These are phyloP conservation scores for Aureobasidium vineae DNA, from an alignment of 2,329 filamentous ascomycete genomes.

Conservation along the genomic window DNA sequence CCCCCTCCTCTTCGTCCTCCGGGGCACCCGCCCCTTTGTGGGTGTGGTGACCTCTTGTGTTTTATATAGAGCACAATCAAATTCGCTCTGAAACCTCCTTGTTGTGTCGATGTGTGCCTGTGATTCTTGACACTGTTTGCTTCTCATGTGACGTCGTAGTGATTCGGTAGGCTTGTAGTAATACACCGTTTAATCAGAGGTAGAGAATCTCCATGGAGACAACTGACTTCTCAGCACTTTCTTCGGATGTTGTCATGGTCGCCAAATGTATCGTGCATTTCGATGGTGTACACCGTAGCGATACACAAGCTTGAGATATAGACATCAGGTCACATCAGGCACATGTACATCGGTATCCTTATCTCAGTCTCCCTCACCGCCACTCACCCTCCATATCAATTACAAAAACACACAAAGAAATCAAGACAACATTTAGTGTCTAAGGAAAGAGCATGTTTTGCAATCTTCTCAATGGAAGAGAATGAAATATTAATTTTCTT, in stretches of 20 bases:
- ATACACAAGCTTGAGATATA: not conserved
- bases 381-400: not conserved
- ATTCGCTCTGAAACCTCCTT: not conserved
- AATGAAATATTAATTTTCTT: not conserved
- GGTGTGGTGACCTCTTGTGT: not conserved
- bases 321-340: not conserved
- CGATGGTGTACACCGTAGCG: not conserved
- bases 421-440: not conserved
- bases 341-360: not conserved
- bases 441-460: not conserved
- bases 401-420: not conserved
- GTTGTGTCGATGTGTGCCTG: not conserved
- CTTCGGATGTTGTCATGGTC: no score
- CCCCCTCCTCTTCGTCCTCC: not conserved
- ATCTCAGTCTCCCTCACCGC: not conserved
- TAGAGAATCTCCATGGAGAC: not conserved
- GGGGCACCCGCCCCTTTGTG: not conserved
- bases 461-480: not conserved
- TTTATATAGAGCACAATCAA: conserved; percentile 5
- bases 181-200: not conserved
- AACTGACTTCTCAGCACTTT: not conserved
- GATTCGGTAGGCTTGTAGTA: not conserved
- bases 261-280: not conserved
- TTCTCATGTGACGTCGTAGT: not conserved
- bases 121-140: not conserved